phyloP scores from a whole-genome alignment of 805 yeast genomes.

The Candida dendrica region DNA sequence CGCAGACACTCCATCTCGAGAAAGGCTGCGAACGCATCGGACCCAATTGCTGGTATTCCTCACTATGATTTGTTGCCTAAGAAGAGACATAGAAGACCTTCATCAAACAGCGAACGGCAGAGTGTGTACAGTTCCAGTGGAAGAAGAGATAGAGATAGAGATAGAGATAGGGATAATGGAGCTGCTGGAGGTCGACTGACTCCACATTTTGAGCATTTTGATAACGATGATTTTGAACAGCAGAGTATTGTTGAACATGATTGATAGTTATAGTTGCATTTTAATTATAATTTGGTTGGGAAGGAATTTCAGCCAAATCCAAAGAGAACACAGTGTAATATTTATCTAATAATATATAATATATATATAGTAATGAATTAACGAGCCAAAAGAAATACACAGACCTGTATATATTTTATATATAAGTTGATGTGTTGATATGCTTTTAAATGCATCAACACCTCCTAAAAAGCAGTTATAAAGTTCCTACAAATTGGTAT shows the following conservation, averaged over 20 bases:
- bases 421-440: too few relatives aligned
- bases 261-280: too few relatives aligned
- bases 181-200: neutral
- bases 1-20: conserved; percentile 31
- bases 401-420: too few relatives aligned
- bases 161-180: neutral
- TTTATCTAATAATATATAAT: too few relatives aligned
- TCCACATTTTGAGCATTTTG: conserved; percentile 1
- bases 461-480: too few relatives aligned
- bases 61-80: conserved; percentile 11
- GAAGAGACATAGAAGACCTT: neutral
- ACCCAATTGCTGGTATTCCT: conserved; percentile 40
- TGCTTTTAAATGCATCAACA: too few relatives aligned
- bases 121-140: neutral
- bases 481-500: too few relatives aligned
- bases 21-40: conserved; percentile 35
- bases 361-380: too few relatives aligned
- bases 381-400: too few relatives aligned
- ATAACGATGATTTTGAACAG: conserved; percentile 10
- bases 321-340: too few relatives aligned
- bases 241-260: conserved; percentile 3
- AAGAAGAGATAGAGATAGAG: neutral
- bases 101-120: neutral
- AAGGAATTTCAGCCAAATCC: too few relatives aligned
- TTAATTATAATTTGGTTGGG: too few relatives aligned